These are phyloP conservation scores for Beauveria asiatica DNA, from an alignment of 2,329 filamentous ascomycete genomes.

Conservation along the genomic window DNA sequence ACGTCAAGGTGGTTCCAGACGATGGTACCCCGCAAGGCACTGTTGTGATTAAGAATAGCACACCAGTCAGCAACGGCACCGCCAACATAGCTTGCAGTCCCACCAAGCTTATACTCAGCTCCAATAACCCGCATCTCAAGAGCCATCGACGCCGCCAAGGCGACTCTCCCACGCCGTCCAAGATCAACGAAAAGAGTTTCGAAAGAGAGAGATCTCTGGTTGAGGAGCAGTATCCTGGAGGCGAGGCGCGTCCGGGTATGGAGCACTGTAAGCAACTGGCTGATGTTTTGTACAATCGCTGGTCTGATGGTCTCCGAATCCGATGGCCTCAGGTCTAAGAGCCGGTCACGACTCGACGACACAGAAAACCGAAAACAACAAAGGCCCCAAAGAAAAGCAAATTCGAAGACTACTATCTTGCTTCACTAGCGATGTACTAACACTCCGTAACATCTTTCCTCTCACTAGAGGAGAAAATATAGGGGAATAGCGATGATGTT, in stretches of 20 bases:
- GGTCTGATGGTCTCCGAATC: slow-evolving; percentile 73
- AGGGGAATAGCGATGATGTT: slow-evolving; percentile 4
- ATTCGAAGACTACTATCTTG: not conserved
- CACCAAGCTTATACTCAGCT: slow-evolving; percentile 64
- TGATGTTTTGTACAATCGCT: slow-evolving; percentile 83
- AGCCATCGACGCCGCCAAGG: slow-evolving; percentile 62
- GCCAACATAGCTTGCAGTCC: slow-evolving; percentile 26
- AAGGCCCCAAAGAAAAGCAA: not conserved
- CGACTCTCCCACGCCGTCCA: slow-evolving; percentile 25
- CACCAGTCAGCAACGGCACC: slow-evolving; percentile 22
- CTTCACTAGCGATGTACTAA: slow-evolving; percentile 4
- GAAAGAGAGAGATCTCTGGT: slow-evolving; percentile 40
- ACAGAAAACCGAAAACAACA: not conserved
- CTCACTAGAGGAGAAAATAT: not conserved
- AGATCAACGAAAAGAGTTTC: slow-evolving; percentile 34
- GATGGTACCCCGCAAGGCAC: slow-evolving; percentile 45
- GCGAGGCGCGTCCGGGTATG: slow-evolving; percentile 60
- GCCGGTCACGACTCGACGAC: not conserved
- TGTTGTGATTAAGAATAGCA: slow-evolving; percentile 47
- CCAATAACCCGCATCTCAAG: slow-evolving; percentile 78
- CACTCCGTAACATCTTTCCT: not conserved
- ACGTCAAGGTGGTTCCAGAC: slow-evolving; percentile 29
- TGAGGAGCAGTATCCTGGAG: slow-evolving; percentile 47
- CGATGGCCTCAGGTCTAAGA: slow-evolving; percentile 49
- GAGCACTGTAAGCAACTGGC: slow-evolving; percentile 85